Conservation (phyloP, 352 stramenopile genomes). For the Pythium aquatile region DNA sequence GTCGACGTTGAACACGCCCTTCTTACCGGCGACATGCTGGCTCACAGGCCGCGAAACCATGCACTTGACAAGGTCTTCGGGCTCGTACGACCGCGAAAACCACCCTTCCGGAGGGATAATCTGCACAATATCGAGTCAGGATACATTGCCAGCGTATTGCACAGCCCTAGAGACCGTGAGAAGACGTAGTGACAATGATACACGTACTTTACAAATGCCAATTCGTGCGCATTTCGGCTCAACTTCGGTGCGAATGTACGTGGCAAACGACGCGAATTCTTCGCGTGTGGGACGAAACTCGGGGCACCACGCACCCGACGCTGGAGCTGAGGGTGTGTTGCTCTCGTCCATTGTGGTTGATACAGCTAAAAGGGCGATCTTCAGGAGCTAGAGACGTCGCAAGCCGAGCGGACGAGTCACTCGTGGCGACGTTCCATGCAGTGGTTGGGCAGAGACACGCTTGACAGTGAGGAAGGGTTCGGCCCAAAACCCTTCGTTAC, state of each 20-base stretch:
- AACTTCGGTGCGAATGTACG: conserved; percentile 83
- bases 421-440: conserved; percentile 1
- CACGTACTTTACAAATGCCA: conserved; percentile 88
- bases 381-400: background rate
- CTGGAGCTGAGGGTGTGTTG: background rate
- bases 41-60: conserved; percentile 64
- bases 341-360: background rate
- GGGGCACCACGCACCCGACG: conserved; percentile 60
- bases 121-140: conserved; percentile 19
- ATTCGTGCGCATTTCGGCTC: conserved; percentile 72
- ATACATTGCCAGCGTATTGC: background rate
- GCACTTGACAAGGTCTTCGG: conserved; percentile 40
- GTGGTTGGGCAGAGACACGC: conserved; percentile 17
- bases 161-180: conserved; percentile 1
- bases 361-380: background rate
- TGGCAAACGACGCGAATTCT: conserved; percentile 85
- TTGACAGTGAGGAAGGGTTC: background rate
- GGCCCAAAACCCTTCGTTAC: background rate
- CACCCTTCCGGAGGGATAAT: conserved; percentile 73
- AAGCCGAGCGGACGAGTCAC: conserved; percentile 1
- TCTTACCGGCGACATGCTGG: conserved; percentile 88
- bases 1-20: conserved; percentile 90
- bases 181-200: background rate
- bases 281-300: conserved; percentile 81
- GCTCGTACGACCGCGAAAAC: conserved; percentile 69